phyloP scores from a whole-genome alignment of 73 alveolate genomes.

The Tetrahymena malaccensis region DNA sequence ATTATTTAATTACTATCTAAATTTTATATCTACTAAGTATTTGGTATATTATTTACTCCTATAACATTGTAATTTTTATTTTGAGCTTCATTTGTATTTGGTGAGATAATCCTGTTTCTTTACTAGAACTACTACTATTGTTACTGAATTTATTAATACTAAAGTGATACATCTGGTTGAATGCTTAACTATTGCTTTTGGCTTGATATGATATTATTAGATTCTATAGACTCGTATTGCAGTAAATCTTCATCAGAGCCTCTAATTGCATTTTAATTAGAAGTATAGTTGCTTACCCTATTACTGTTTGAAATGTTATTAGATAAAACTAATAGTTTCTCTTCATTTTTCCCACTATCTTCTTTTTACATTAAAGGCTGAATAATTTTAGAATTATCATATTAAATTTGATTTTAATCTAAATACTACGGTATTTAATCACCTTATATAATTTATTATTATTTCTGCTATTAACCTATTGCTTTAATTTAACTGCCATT shows the following conservation, averaged over 20 bases:
- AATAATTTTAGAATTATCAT: not conserved
- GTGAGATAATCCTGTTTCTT: not conserved
- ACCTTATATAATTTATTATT: not conserved
- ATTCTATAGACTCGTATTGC: not conserved
- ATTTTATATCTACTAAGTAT: too few species aligned
- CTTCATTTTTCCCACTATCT: not conserved
- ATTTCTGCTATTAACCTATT: not conserved
- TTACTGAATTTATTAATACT: too few species aligned
- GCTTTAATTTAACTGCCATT: not conserved
- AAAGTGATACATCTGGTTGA: not conserved
- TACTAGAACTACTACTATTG: too few species aligned
- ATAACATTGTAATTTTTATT: too few species aligned
- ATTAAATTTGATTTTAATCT: not conserved
- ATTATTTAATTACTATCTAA: not conserved
- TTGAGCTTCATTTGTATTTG: not conserved
- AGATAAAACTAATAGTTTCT: not conserved
- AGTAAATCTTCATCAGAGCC: not conserved
- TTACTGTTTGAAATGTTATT: not conserved
- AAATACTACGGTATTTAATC: not conserved
- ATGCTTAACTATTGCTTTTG: not conserved
- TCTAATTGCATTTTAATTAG: not conserved
- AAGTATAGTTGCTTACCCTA: not conserved
- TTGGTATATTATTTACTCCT: not conserved
- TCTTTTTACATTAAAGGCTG: not conserved
- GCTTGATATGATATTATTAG: not conserved